Evolutionary conservation across 305 asterid genomes (phyloP).

Genomic region (Fraxinus latifolia): DNA sequence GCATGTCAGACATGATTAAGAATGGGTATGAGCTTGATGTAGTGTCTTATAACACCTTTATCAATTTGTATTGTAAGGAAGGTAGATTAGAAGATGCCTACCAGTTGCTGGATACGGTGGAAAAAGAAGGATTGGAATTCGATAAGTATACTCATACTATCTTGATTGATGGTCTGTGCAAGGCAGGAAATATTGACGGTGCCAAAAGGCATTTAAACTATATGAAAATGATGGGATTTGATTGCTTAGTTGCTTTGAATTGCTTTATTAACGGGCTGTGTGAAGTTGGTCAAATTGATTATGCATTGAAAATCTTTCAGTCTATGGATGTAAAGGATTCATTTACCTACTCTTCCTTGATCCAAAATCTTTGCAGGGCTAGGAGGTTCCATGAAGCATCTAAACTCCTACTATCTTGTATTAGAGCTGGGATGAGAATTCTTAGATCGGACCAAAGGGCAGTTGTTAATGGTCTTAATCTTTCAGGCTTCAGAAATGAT

Average conservation of each 20-base stretch:
- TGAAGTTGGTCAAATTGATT: constrained; percentile 58
- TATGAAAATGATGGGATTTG: constrained; percentile 55
- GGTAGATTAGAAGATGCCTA: constrained; percentile 60
- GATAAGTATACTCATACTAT: constrained; percentile 77
- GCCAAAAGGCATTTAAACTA: constrained; percentile 55
- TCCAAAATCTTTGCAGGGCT: constrained; percentile 71
- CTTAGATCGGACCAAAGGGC: constrained; percentile 56
- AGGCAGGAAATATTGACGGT: constrained; percentile 52
- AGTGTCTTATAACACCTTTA: constrained; percentile 67
- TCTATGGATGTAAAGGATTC: constrained; percentile 62
- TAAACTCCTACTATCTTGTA: constrained; percentile 55
- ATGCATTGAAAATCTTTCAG: constrained; percentile 59
- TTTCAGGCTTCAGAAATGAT: constrained; percentile 35
- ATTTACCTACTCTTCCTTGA: constrained; percentile 71
- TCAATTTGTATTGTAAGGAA: constrained; percentile 65
- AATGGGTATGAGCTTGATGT: constrained; percentile 75
- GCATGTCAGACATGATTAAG: constrained; percentile 61
- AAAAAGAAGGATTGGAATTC: constrained; percentile 52
- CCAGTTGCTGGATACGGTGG: constrained; percentile 46
- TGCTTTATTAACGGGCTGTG: constrained; percentile 68
- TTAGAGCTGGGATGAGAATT: constrained; percentile 50
- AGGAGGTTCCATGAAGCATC: constrained; percentile 64
- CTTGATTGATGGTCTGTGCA: constrained; percentile 75
- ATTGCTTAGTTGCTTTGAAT: constrained; percentile 69
- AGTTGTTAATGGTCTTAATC: constrained; percentile 52